Evolutionary conservation across 192 early-diverging fungal species (phyloP).

Genomic region (Phycomyces nitens): DNA sequence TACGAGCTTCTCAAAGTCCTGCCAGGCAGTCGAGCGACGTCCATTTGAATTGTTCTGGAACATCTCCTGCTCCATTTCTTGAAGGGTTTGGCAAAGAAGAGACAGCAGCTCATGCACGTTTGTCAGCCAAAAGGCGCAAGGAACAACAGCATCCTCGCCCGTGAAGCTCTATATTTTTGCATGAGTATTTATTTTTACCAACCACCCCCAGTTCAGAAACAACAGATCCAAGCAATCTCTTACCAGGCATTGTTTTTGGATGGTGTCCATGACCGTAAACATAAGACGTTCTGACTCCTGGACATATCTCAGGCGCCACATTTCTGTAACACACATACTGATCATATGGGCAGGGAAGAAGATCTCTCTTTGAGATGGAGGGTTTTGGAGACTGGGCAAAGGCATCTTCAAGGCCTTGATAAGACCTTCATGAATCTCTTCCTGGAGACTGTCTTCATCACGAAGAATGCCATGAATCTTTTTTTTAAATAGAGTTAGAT

Average conservation of each 20-base stretch:
- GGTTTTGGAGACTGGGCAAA: constrained; percentile 71
- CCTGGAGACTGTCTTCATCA: constrained; percentile 57
- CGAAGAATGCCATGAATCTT: constrained; percentile 43
- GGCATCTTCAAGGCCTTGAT: constrained; percentile 88
- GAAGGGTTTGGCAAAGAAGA: constrained; percentile 73
- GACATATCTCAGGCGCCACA: constrained; percentile 80
- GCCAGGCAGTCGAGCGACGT: constrained; percentile 51
- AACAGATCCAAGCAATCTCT: no score
- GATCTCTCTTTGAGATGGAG: constrained; percentile 79
- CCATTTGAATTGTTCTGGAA: constrained; percentile 57
- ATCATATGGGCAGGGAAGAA: constrained; percentile 96
- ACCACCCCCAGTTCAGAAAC: no score
- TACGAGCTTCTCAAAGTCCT: constrained; percentile 76
- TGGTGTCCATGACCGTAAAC: constrained; percentile 80
- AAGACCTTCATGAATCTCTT: constrained; percentile 85
- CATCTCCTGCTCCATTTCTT: constrained; percentile 63
- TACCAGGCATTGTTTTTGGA: constrained; percentile 70
- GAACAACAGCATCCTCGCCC: constrained; percentile 76
- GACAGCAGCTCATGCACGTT: constrained; percentile 95
- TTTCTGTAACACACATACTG: constrained; percentile 79
- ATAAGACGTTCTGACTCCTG: constrained; percentile 79
- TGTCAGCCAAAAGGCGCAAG: constrained; percentile 92
- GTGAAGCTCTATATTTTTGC: constrained; percentile 56
- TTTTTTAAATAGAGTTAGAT: background rate
- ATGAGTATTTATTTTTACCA: no score